Base-by-base conservation (phyloP, 176 grass and related monocot species). In the Carex littledalei region DNA sequence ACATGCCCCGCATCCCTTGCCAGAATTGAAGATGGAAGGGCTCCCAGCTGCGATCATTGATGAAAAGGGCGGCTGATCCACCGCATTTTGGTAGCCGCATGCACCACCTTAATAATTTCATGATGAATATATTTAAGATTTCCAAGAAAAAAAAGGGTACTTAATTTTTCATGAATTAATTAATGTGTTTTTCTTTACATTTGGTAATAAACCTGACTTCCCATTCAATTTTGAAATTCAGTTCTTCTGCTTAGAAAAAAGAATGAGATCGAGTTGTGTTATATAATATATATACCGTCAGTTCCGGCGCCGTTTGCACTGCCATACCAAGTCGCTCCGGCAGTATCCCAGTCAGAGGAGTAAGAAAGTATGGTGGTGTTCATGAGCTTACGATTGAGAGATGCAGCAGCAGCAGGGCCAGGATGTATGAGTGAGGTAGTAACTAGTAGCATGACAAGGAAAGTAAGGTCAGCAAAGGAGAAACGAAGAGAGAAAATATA, bases 311-410 rank as follows among this genome's bases (percentile, higher is more conserved):
- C 92, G 41, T 52, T 62, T 22, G 90, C 54, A 0, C 74, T 16
- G 14, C 92, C 94, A 39, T 97, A 97, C 94, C 94, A 97, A n/a
- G 94, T 97, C 8, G 90, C 92, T 79, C 88, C 92, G 59, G 79
- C 94, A 49, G 4, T 11, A 67, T 85, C 84, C 90, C 88, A 94
- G 41, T 53, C 80, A 82, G 39, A 67, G 26, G 72, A 45, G 54
- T 67, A 68, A 52, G 86, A 82, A 29, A 83, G 62, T 14, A 62
- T 67, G 61, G 80, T 83, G 61, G 17, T 34, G 56, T 81, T 69
- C 73, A 88, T 84, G 84, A 91, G 84, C 92, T 88, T 94, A 29
- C 92, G 90, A 84, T 84, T 86, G 85, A 90, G 14, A 69, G 54
- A 59, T 62, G 71, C 54, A 22, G 21, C 39, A 10, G 29, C 29